Base-by-base conservation (phyloP, 73 alveolate species). In the Paramecium bursaria region DNA sequence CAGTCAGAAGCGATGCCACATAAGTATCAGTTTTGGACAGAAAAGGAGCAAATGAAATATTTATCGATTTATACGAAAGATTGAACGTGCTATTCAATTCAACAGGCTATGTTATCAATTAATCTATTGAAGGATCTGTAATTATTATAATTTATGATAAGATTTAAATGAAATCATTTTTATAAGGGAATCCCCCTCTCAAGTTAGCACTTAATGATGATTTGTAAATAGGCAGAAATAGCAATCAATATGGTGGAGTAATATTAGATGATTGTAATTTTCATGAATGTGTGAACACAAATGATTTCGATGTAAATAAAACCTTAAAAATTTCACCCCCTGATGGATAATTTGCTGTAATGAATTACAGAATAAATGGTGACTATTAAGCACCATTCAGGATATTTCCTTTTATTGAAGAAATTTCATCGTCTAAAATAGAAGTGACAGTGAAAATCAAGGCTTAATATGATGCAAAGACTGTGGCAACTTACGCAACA, bases 351-450 rank as follows among this genome's bases (percentile, higher is more conserved):
- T 97, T 97, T 54, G 94, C 94, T 50, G 98, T 96, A 50, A 97
- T 97, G 99, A 97, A 97, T 87, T 97, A 97, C 87, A 86, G 98
- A 50, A 95, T 97, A 60, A 96, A 91, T 77, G 96, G 98, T 53
- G 99, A 97, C 73, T 97, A 90, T 85, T 92, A 95, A 25, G 94
- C 99, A 48, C 99, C 99, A 4, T 97, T 97, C 87, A 95, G 99
- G 93, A 86, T 82, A 46, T 86, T 94, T 88, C 95, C 95, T 0
- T 74, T 90, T 22, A 87, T 91, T 25, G 97, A 92, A 74, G 93
- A 86, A 53, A 61, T 86, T 52, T 82, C 90, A 22, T 90, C 95
- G 27, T 87, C 89, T 61, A 94, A 95, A 90, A 76, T 96, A 14
- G 98, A 96, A 91, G 74, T 97, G 47, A 92, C 95, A 73, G 73